A percentile compares a stretch with the other conserved stretches of the same genome.
phyloP scores from a whole-genome alignment of 495 filamentous ascomycete species.

The Astrocystis sublimbata region DNA sequence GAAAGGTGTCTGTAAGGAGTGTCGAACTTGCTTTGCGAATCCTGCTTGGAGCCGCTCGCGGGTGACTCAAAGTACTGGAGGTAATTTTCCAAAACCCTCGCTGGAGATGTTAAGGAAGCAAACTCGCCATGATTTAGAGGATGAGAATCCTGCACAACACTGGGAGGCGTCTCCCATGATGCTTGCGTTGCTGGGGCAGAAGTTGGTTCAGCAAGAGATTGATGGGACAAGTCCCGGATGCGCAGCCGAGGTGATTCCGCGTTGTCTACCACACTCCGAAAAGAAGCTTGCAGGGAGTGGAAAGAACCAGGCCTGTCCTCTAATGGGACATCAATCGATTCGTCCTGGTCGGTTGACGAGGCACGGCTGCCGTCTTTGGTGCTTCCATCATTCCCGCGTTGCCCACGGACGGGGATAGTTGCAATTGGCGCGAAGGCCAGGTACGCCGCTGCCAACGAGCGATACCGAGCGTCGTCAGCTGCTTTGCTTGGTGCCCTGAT shows the following conservation, averaged over 20 bases:
- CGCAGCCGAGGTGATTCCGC: constrained; percentile 39
- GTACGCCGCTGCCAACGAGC: constrained; percentile 62
- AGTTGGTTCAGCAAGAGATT: constrained; percentile 5
- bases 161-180: constrained; percentile 43
- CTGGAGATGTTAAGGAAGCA: constrained; percentile 39
- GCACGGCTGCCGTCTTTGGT: background rate
- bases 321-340: constrained; percentile 1
- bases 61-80: constrained; percentile 35
- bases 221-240: constrained; percentile 7
- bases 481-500: constrained; percentile 62
- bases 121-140: constrained; percentile 32
- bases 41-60: constrained; percentile 13
- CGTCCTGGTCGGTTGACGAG: background rate
- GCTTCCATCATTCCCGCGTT: background rate
- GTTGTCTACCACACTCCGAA: constrained; percentile 49
- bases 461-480: constrained; percentile 63
- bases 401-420: constrained; percentile 10
- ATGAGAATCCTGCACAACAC: constrained; percentile 44
- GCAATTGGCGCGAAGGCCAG: constrained; percentile 53
- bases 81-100: constrained; percentile 45
- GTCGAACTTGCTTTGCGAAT: constrained; percentile 16
- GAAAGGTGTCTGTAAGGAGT: background rate
- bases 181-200: constrained; percentile 21
- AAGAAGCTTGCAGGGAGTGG: constrained; percentile 41
- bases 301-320: constrained; percentile 17